Conservation (phyloP, 139 green algal species). For the Auxenochlorella pyrenoidosa region DNA sequence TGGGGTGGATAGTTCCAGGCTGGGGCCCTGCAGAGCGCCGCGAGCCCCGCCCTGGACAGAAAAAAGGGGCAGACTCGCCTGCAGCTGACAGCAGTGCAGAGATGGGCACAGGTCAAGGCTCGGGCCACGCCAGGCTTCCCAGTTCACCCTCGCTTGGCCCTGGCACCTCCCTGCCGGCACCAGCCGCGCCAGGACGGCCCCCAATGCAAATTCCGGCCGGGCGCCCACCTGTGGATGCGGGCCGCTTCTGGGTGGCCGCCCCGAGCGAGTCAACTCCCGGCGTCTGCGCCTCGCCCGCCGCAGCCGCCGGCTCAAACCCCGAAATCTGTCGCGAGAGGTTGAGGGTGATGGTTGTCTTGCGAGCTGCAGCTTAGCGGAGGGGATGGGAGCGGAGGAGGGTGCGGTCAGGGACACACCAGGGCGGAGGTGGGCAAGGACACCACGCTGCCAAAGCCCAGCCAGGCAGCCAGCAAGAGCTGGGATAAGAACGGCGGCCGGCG, state of each 20-base stretch:
- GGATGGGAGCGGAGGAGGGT: background rate
- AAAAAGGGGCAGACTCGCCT: too few species aligned
- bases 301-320: conserved; percentile 12
- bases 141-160: too few species aligned
- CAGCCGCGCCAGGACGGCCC: background rate
- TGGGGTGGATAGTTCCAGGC: background rate
- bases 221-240: background rate
- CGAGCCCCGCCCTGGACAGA: too few species aligned
- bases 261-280: conserved; percentile 1
- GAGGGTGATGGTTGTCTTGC: conserved; percentile 46
- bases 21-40: too few species aligned
- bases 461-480: too few species aligned
- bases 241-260: background rate
- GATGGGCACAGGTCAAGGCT: too few species aligned
- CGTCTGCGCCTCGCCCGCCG: background rate
- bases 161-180: background rate
- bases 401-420: background rate
- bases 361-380: background rate
- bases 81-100: too few species aligned
- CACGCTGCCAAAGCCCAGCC: too few species aligned
- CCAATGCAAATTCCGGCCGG: background rate
- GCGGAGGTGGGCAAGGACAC: too few species aligned
- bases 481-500: too few species aligned
- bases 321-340: conserved; percentile 32
- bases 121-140: too few species aligned